Evolutionary conservation across 1,284 basidiomycete genomes (phyloP), one percentile per base, ranked within the genome.

Genomic region (Cronartium quercuum): DNA sequence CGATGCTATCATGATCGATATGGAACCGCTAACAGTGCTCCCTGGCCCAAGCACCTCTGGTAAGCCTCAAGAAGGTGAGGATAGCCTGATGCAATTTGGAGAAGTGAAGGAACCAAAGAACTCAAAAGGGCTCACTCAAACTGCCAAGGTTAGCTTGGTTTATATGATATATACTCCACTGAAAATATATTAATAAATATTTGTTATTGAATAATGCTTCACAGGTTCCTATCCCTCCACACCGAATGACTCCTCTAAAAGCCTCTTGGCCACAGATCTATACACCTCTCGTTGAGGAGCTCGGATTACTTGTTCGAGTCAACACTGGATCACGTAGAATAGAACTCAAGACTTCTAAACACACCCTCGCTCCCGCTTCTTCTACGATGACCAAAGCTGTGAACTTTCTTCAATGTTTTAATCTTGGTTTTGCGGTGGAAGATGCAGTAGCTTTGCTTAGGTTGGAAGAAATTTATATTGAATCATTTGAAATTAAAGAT

Each of bases 401-500:
- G 21, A 66, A 55, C 41, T 73, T 73, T 42, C 62, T 73, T 9
- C 69, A 73, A 58, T 51, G 44, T 57, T 73, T 73, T 34, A 73
- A 64, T 29, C 69, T 73, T 35, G 69, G 69, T 6, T 73, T 73
- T 34, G 41, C 69, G 15, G 44, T 51, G 6, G 69, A 73, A 37
- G 69, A 73, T 44, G 69, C 69, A 21, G 34, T 73, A 34, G 69
- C 69, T 7, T 61, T 73, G 40, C 41, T 73, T 18, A 57, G 69
- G 41, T 29, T 73, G 4, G 69, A 73, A 65, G 69, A 73, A 15
- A 73, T 73, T 18, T 73, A 65, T 57, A 65, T 73, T 13, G 62
- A 73, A 60, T 73, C 69, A 6, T 73, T 73, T 63, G 69, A 73
- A 41, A 66, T 73, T 21, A 73, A 73, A 40, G 69, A 73, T 41